Conservation (phyloP, 2,329 filamentous ascomycete species). For the Ascochyta lentis region DNA sequence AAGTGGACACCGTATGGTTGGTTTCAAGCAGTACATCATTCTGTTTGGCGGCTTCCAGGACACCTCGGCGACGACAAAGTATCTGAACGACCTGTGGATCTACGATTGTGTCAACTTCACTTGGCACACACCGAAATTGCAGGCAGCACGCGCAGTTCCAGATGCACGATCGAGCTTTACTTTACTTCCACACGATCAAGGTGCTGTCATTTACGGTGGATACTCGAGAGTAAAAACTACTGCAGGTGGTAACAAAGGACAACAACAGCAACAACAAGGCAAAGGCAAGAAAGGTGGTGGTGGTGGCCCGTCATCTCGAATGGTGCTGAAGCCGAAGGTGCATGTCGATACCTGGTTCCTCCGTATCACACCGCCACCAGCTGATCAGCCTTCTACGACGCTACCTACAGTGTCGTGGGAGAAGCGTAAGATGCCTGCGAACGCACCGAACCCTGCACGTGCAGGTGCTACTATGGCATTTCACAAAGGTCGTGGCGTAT, state of each 20-base stretch:
- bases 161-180: constrained; percentile 92
- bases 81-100: constrained; percentile 91
- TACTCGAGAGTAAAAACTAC: constrained; percentile 87
- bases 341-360: constrained; percentile 97
- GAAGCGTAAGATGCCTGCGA: constrained; percentile 87
- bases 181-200: constrained; percentile 86
- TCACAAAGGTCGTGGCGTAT: constrained; percentile 90
- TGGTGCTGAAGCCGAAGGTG: constrained; percentile 82
- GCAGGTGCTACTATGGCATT: constrained; percentile 93
- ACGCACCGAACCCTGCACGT: constrained; percentile 80
- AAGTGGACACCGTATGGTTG: constrained; percentile 94
- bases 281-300: constrained; percentile 56
- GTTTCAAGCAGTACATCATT: constrained; percentile 95
- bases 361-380: constrained; percentile 73
- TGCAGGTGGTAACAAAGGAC: constrained; percentile 65
- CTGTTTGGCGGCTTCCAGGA: constrained; percentile 98
- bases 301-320: constrained; percentile 67
- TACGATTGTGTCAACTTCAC: constrained; percentile 89
- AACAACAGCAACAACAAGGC: constrained; percentile 57
- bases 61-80: constrained; percentile 92
- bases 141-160: constrained; percentile 82
- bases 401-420: constrained; percentile 87
- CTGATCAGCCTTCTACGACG: constrained; percentile 70
- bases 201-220: constrained; percentile 89
- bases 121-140: constrained; percentile 80